Base-by-base conservation (phyloP, 176 grass and related monocot genomes). In the Bothriochloa decipiens region DNA sequence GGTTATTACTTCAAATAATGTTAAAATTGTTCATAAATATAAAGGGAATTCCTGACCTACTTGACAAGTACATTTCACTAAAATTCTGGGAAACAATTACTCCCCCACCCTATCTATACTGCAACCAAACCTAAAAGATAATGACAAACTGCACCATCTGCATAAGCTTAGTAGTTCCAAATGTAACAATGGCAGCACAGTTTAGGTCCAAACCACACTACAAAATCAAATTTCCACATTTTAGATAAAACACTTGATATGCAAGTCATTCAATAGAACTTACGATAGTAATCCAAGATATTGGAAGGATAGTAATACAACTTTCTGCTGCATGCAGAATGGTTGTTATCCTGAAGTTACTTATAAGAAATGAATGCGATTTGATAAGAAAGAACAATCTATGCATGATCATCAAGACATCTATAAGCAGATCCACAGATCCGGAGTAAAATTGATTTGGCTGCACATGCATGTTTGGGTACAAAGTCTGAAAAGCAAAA, bases 261-360 rank as follows among this genome's bases (percentile, higher is more conserved):
- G 75, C 70, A 88, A 35, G 29, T 33, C 18, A 29, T 70, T 6
- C 33, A 53, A 83, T 72, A 65, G 22, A 63, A 76, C n/a, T 53
- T 20, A 8, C 40, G 22, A 40, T 36, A 3, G 32, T 50, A 32
- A 70, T 33, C 17, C 17, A 68, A 62, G 61, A 61, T 12, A 46
- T 3, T 1, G 41, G 15, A 70, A 33, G 4, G 1, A 55, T 18
- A 43, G 28, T 22, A 40, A 36, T 47, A 80, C 20, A 33, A 37
- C 7, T 16, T 74, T 65, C 15, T 80, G 17, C 8, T 29, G 29
- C 32, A 64, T 25, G 8, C 22, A 77, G 23, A 42, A 85, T 42
- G 37, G 61, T 78, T 70, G 25, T 18, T 70, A 66, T 11, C 32
- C 49, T 6, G 5, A 36, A 36, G 55, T 58, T 11, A 6, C 29